Base-by-base conservation (phyloP, 1,284 basidiomycete genomes). In the Cryptococcus sp. region DNA sequence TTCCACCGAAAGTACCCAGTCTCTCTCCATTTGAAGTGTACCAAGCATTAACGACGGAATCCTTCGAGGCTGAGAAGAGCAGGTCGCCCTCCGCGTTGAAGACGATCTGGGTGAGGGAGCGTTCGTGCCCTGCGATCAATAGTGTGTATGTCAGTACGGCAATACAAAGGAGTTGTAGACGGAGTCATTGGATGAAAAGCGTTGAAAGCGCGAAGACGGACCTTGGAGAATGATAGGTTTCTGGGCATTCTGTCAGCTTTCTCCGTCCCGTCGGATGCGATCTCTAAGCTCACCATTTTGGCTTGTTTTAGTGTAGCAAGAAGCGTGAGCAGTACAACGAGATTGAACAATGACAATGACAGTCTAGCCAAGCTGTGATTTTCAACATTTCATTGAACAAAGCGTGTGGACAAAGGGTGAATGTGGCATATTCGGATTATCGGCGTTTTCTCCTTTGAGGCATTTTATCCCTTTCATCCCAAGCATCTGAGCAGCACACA, bases 11-110 rank as follows among this genome's bases (percentile, higher is more conserved):
- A 57, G 96, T 99, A 50, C 95, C 96, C 71, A 99, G 81, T 60
- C 96, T 84, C 82, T 99, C 95, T 66, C 96, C 96, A 74, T 99
- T 99, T 74, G 96, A 92, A n/a, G 94, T 90, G 81, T 87, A 98
- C 93, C 94, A 97, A 51, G 91, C 93, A 75, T 97, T 98, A 79
- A 98, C 91, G 70, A 91, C 79, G 71, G 89, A 86, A 78, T 99
- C 95, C 84, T 99, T 99, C 72, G 93, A 94, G 73, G 89, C 91
- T 27, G 93, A 89, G 81, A 99, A 98, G 57, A 99, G 84, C 15
- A 99, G 83, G 79, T 99, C 95, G 66, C 95, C 95, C 77, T 99
- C 95, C 57, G 84, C 81, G 83, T 99, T 99, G 85, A 94, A 92
- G 81, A 90, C 91, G 84, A 93, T 89, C 81, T 95, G 92, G n/a